Evolutionary conservation across 768 basidiomycete genomes (phyloP), one percentile per base, ranked within the genome.

Genomic region (Clitopilus hobsonii): DNA sequence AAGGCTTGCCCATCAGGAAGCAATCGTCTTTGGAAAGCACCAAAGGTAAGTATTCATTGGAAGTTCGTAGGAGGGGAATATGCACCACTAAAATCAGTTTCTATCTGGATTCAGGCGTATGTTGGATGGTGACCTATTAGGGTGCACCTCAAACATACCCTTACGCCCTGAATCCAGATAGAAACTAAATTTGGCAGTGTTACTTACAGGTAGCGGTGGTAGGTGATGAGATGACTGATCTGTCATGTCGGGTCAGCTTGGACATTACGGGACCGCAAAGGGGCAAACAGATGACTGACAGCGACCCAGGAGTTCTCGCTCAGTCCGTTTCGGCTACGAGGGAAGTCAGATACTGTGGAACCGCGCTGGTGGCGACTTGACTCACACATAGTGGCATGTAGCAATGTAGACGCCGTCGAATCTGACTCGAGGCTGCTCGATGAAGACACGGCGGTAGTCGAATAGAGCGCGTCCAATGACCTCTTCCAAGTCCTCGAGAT

Each of bases 391-490:
- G 67, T 94, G 93, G 63, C 93, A 95, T 18, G 91, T 88, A 20
- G 91, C 86, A 51, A 97, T 94, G 66, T 96, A 96, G 8, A 93
- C 85, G 1, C 94, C 94, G 57, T 96, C 94, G 58, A 88, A 66
- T 32, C 94, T 84, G 49, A 96, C 67, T 48, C 94, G 81, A 13
- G 93, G 92, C 55, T 92, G 89, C 67, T 94, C 89, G 38, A 96
- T 81, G 66, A 82, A 91, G 7, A 89, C 71, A 18, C 84, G 85
- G 32, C 94, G 81, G 70, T 84, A 94, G 66, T 91, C 83, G 49
- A 73, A 78, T 49, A 68, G 65, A 66, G 83, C 85, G n/a, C 68
- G 70, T 20, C 76, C 68, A 11, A 84, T 71, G 22, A 91, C 72
- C 1, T 72, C 64, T 47, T 73, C 64, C 55, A 89, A 58, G n/a